Evolutionary conservation across 2,329 filamentous ascomycete species (phyloP).

Genomic region (Ascochyta pisi): DNA sequence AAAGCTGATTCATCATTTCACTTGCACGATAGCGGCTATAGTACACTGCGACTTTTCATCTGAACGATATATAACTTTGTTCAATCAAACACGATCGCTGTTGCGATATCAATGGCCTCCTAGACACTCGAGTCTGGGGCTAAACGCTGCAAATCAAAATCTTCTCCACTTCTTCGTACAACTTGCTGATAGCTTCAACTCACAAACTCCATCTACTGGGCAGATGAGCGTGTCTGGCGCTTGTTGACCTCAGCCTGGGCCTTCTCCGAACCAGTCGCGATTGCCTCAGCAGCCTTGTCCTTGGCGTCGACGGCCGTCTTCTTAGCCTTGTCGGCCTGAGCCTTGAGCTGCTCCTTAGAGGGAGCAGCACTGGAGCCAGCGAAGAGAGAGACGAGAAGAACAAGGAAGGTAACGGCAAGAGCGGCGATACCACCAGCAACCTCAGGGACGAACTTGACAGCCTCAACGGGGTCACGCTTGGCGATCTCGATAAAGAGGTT

Average conservation of each 20-base stretch:
- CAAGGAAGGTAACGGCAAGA: slow-evolving; percentile 71
- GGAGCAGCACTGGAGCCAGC: slow-evolving; percentile 68
- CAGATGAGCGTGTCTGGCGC: slow-evolving; percentile 58
- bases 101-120: slow-evolving; percentile 19
- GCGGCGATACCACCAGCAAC: slow-evolving; percentile 81
- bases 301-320: slow-evolving; percentile 69
- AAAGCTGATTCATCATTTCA: slow-evolving; percentile 21
- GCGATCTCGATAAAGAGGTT: slow-evolving; percentile 88
- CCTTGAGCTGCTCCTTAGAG: slow-evolving; percentile 71
- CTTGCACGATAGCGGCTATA: slow-evolving; percentile 34
- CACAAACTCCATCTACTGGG: slow-evolving; percentile 31
- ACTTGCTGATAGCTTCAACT: slow-evolving; percentile 7
- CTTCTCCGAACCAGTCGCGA: slow-evolving; percentile 71
- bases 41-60: slow-evolving; percentile 41
- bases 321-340: slow-evolving; percentile 78
- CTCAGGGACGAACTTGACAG: slow-evolving; percentile 89
- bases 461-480: slow-evolving; percentile 81
- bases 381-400: slow-evolving; percentile 72
- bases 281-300: slow-evolving; percentile 73
- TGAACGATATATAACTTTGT: slow-evolving; percentile 33
- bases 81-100: slow-evolving; percentile 31
- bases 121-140: slow-evolving; percentile 22
- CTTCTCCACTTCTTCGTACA: background rate
- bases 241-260: slow-evolving; percentile 74
- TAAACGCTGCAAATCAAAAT: slow-evolving; percentile 11